Conservation (phyloP, 306 rosid species). For the Gynostemma pentaphyllum region DNA sequence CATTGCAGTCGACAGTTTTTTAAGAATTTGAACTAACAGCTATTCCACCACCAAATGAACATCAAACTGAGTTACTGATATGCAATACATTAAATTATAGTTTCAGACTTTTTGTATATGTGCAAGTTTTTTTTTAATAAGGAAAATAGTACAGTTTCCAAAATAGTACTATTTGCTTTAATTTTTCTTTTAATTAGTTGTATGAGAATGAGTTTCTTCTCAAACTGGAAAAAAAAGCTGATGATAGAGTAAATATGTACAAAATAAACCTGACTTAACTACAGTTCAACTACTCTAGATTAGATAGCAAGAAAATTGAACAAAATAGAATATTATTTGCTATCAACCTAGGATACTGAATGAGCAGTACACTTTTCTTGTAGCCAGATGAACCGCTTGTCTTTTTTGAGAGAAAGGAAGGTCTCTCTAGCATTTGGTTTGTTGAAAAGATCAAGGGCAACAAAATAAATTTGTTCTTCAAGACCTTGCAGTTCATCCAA, state of each 20-base stretch:
- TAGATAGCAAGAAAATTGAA: neutral
- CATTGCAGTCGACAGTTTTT: neutral
- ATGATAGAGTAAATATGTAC: neutral
- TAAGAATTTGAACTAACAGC: neutral
- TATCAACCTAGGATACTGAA: neutral
- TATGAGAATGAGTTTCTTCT: neutral
- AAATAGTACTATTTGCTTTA: neutral
- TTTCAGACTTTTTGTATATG: neutral
- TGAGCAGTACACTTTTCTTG: conserved; percentile 25
- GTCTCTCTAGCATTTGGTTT: conserved; percentile 53
- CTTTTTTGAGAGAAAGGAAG: conserved; percentile 54
- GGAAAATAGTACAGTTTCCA: too few relatives aligned
- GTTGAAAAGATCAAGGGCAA: conserved; percentile 58
- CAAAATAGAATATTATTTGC: neutral
- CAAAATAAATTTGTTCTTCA: conserved; percentile 46
- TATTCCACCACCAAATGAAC: neutral
- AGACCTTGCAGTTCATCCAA: conserved; percentile 51
- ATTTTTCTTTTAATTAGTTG: neutral
- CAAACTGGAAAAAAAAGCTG: neutral
- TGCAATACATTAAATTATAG: neutral
- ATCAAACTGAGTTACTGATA: neutral
- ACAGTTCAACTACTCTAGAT: neutral
- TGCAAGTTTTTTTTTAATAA: too few relatives aligned
- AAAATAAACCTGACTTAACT: neutral
- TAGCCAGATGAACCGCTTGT: conserved; percentile 59